phyloP scores from a whole-genome alignment of 805 yeast species.

The Candida xiaguanensis region DNA sequence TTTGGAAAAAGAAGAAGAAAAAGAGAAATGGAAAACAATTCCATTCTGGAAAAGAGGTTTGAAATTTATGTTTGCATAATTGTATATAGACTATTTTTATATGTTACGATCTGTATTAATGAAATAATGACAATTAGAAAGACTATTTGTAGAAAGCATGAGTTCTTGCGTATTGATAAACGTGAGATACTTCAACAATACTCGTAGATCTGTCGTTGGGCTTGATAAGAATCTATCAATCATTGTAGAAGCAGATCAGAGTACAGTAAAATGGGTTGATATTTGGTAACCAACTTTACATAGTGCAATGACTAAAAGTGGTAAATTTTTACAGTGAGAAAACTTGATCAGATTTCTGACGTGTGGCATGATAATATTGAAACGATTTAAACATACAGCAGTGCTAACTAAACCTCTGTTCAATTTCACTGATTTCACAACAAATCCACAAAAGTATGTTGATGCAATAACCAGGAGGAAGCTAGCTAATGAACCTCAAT shows the following conservation, averaged over 20 bases:
- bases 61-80: constrained; percentile 12
- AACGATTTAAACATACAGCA: constrained; percentile 9
- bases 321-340: too few relatives aligned
- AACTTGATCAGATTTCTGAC: too few relatives aligned
- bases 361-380: not conserved
- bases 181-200: too few relatives aligned
- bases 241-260: too few relatives aligned
- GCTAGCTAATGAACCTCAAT: constrained; percentile 11
- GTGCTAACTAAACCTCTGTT: constrained; percentile 20
- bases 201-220: too few relatives aligned
- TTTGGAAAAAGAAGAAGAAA: constrained; percentile 25
- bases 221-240: too few relatives aligned
- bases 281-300: too few relatives aligned
- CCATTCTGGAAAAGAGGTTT: constrained; percentile 17
- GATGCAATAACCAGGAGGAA: constrained; percentile 28
- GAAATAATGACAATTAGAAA: constrained; percentile 1
- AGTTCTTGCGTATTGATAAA: too few relatives aligned
- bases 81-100: not conserved
- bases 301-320: too few relatives aligned
- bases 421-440: constrained; percentile 21
- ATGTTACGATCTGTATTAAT: constrained; percentile 2
- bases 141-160: not conserved
- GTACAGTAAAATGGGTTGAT: too few relatives aligned
- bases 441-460: constrained; percentile 16
- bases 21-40: constrained; percentile 14